Evolutionary conservation across 2,329 filamentous ascomycete species (phyloP), one percentile per base, ranked within the genome.

Genomic region (Ophiostoma piceae): DNA sequence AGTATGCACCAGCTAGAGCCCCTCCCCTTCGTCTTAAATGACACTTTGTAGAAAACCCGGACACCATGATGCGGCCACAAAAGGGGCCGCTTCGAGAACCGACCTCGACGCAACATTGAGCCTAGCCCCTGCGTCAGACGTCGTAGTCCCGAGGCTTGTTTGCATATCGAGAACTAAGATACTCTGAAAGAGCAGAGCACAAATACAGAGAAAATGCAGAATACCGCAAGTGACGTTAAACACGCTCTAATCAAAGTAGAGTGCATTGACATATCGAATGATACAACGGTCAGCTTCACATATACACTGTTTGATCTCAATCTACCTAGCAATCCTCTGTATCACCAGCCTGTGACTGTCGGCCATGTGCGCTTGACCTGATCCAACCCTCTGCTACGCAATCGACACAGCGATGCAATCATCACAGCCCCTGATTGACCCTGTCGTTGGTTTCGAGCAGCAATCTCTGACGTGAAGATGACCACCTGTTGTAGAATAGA

Each of bases 401-500:
- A n/a, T 57, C 51, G 51, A 57, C 22, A 57, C 51, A n/a, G 43
- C 43, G 43, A 47, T 47, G 19, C 8, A 14, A 57, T 39, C 43
- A 43, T 16, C 16, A 64, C 37, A 54, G 66, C 69, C 69, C 69
- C 69, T 70, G 69, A 70, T 70, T 67, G 22, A 51, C 54, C 69
- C 54, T 65, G 22, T 51, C 54, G 57, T 62, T 60, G 66, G 69
- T 70, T 70, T 68, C 69, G 69, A 70, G 51, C 39, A 54, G 69
- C 54, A 43, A 67, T 68, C 66, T 70, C 69, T 37, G 69, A 70
- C 66, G 54, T 67, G 66, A 64, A 26, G 5, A 47, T 12, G n/a
- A 26, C n/a, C 51, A 57, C n/a, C 9, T 26, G 9, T n/a, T 12
- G n/a, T 54, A 19, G 16, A 43, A 14, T 19, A 43, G 1, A 5